Conservation (phyloP, 441 rosid species). For the Populus hybrid region DNA sequence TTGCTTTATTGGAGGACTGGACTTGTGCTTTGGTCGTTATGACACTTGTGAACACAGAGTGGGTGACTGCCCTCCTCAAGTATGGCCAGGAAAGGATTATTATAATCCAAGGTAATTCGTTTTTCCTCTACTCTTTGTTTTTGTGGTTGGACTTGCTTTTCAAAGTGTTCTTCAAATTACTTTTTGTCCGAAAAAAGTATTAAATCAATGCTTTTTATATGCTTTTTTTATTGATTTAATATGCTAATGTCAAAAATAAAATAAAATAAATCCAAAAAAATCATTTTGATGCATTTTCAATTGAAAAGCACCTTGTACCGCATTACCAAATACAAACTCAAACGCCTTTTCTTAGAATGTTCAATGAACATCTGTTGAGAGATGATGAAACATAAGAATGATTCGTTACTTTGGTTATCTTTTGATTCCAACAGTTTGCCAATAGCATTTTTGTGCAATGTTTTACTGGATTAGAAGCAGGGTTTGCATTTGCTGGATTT, state of each 20-base stretch:
- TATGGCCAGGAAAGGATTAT: slow-evolving; percentile 99
- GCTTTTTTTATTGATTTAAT: too few relatives aligned
- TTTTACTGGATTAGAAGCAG: slow-evolving; percentile 2
- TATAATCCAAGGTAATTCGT: slow-evolving; percentile 84
- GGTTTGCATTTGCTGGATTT: slow-evolving; percentile 2
- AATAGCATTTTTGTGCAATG: not conserved
- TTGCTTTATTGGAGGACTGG: slow-evolving; percentile 95
- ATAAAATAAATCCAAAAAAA: too few relatives aligned
- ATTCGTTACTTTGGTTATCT: not conserved
- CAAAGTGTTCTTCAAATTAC: too few relatives aligned
- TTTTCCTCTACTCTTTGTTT: not conserved
- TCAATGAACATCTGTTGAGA: not conserved
- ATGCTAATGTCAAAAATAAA: too few relatives aligned
- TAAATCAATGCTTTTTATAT: too few relatives aligned
- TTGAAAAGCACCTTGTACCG: too few relatives aligned
- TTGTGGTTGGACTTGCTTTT: too few relatives aligned
- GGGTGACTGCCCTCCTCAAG: slow-evolving; percentile 71
- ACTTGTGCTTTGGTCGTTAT: slow-evolving; percentile 98
- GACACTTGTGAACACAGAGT: slow-evolving; percentile 86
- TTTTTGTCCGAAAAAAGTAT: too few relatives aligned
- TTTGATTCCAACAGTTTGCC: not conserved
- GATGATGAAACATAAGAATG: not conserved
- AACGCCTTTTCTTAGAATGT: not conserved
- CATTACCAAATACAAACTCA: too few relatives aligned
- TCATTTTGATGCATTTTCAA: too few relatives aligned